Conservation (phyloP, 75 land plant genomes). For the Picea sitchensis region DNA sequence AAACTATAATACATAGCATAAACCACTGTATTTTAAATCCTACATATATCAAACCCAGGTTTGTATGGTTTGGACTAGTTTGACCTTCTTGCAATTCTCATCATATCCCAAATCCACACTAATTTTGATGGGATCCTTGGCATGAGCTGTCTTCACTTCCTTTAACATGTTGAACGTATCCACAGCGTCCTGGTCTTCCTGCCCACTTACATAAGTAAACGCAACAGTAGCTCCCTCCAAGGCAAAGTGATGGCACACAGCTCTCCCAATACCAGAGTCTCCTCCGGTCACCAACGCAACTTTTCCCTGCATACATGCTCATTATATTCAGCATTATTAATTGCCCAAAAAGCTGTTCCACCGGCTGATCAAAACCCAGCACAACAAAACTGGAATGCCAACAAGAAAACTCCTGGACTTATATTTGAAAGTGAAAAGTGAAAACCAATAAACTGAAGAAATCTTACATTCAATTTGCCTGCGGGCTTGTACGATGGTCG, state of each 20-base stretch:
- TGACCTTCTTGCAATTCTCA: conserved; percentile 82
- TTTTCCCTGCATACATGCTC: conserved; percentile 46
- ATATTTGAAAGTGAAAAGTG: background rate
- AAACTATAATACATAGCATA: no score
- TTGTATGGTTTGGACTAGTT: no score
- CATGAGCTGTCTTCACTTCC: conserved; percentile 32
- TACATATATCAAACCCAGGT: no score
- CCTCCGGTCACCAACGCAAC: conserved; percentile 93
- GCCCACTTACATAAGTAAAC: conserved; percentile 72
- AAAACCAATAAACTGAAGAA: background rate
- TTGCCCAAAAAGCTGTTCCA: background rate
- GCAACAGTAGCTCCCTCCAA: conserved; percentile 89
- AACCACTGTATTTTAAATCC: no score
- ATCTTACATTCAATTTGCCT: conserved; percentile 58
- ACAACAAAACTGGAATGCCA: background rate
- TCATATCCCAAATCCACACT: conserved; percentile 72
- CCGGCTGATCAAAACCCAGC: no score
- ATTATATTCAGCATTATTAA: background rate
- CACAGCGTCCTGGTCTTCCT: conserved; percentile 74
- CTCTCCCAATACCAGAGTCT: conserved; percentile 88
- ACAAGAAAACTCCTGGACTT: background rate
- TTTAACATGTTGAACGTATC: conserved; percentile 62
- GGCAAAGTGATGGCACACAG: conserved; percentile 69
- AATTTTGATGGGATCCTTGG: conserved; percentile 72
- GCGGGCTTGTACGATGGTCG: conserved; percentile 59